Evolutionary conservation across 345 rosid genomes (phyloP).

Genomic region (Odontarrhena argentea): DNA sequence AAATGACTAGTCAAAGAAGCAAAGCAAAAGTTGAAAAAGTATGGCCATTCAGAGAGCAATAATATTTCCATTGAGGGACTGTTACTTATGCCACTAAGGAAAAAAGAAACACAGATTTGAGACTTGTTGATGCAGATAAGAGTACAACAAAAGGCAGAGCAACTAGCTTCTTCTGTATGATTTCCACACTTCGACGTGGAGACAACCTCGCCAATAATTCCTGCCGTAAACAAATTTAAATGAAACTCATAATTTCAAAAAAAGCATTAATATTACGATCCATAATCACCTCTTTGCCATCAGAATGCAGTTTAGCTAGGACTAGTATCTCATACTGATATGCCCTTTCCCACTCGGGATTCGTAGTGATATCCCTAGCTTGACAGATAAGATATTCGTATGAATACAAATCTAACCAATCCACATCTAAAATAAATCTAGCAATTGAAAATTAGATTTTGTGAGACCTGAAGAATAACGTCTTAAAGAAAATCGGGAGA

Average conservation of each 20-base stretch:
- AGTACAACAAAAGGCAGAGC: slow-evolving; percentile 32
- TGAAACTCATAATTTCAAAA: slow-evolving; percentile 2
- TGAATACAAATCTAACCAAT: too few species aligned
- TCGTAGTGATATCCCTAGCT: slow-evolving; percentile 77
- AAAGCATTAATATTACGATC: not conserved
- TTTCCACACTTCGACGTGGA: slow-evolving; percentile 70
- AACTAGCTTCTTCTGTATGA: slow-evolving; percentile 73
- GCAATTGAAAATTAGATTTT: too few species aligned
- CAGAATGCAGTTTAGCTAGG: slow-evolving; percentile 60
- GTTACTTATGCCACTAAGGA: too few species aligned
- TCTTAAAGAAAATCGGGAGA: slow-evolving; percentile 67
- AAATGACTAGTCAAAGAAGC: slow-evolving; percentile 48
- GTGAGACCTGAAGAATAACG: slow-evolving; percentile 62
- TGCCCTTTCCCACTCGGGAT: slow-evolving; percentile 79
- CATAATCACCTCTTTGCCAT: slow-evolving; percentile 67
- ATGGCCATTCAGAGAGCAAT: too few species aligned
- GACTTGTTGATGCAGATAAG: slow-evolving; percentile 29
- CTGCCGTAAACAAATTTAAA: slow-evolving; percentile 13
- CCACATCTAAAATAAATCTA: too few species aligned
- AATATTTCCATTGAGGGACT: too few species aligned
- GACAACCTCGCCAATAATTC: slow-evolving; percentile 66
- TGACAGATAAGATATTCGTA: too few species aligned
- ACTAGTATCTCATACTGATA: slow-evolving; percentile 86
- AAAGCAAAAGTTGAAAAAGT: too few species aligned
- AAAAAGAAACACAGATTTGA: slow-evolving; percentile 1